Evolutionary conservation across 2,329 filamentous ascomycete genomes (phyloP).

Genomic region (Graphilbum fragrans): DNA sequence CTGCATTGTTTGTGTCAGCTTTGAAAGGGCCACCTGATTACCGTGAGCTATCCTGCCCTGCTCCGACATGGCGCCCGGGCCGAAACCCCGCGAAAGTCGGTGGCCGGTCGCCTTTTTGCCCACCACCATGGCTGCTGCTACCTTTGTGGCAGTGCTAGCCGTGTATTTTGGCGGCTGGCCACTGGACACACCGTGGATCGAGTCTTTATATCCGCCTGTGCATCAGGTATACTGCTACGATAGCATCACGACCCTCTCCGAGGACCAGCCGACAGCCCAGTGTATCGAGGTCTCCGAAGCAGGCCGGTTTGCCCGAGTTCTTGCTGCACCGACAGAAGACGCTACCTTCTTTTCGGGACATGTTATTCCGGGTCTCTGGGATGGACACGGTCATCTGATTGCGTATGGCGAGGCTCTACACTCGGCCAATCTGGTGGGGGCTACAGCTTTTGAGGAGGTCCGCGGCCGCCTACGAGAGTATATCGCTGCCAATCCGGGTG

Average conservation of each 20-base stretch:
- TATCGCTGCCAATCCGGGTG: slow-evolving; percentile 31
- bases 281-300: slow-evolving; percentile 42
- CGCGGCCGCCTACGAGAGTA: slow-evolving; percentile 39
- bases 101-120: too few relatives aligned
- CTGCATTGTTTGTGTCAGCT: too few relatives aligned
- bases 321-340: slow-evolving; percentile 18
- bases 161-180: too few relatives aligned
- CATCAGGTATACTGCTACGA: slow-evolving; percentile 28
- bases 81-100: too few relatives aligned
- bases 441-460: slow-evolving; percentile 41
- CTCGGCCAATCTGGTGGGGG: slow-evolving; percentile 52
- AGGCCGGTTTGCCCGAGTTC: slow-evolving; percentile 38
- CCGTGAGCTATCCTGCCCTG: too few relatives aligned
- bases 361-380: slow-evolving; percentile 57
- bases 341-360: slow-evolving; percentile 28
- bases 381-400: slow-evolving; percentile 56
- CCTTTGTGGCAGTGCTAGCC: neutral
- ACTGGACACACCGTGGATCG: too few relatives aligned
- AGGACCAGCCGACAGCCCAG: slow-evolving; percentile 23
- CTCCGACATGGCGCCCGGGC: too few relatives aligned
- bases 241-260: slow-evolving; percentile 27
- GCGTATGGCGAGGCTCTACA: slow-evolving; percentile 55
- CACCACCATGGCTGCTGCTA: too few relatives aligned
- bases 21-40: too few relatives aligned
- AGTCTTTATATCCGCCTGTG: too few relatives aligned